Base-by-base conservation (phyloP, 768 basidiomycete genomes). In the Amanita jacksonii region DNA sequence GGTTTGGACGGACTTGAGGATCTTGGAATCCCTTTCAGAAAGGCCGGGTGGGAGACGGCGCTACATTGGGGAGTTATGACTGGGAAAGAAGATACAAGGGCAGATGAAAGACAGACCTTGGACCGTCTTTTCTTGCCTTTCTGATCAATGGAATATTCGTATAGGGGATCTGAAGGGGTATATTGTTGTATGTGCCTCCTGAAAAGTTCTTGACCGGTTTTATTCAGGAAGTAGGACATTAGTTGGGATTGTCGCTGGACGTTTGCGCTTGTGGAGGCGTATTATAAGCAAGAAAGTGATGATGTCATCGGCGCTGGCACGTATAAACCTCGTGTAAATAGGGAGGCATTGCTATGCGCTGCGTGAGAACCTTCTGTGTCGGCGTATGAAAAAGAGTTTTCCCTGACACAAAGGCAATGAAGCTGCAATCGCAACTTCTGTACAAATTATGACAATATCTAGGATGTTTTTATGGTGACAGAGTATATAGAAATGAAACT, bases 11-110 rank as follows among this genome's bases (percentile, higher is more conserved):
- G 79, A 75, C 51, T 73, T 73, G 32, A 96, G 69, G 39, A 91
- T 81, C 38, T 75, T 74, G 28, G 74, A 73, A 51, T 96, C 93
- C 18, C 84, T 75, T 12, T 70, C 58, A 0, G 85, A 85, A 2
- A 96, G 71, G 0, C 90, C 90, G 7, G 77, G 76, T 0, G 91
- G 91, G 0, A 75, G 60, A 13, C 69, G 74, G 31, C 87, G 76
- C 85, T 86, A 8, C 8, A 19, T 33, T 9, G 20, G 16, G 9
- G 22, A n/a, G 23, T 3, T 5, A 4, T 6, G 25, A 5, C 1
- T 34, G 1, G 27, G 27, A 28, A 12, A 28, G 27, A 28, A 28
- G 13, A 28, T 8, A 28, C 27, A 28, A 12, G 12, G 27, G 27
- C 27, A 28, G 27, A 28, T n/a, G 15, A 28, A 13, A 22, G 10